Evolutionary conservation across 179 eudicot species (phyloP).

Genomic region (Carnegiea gigantea): DNA sequence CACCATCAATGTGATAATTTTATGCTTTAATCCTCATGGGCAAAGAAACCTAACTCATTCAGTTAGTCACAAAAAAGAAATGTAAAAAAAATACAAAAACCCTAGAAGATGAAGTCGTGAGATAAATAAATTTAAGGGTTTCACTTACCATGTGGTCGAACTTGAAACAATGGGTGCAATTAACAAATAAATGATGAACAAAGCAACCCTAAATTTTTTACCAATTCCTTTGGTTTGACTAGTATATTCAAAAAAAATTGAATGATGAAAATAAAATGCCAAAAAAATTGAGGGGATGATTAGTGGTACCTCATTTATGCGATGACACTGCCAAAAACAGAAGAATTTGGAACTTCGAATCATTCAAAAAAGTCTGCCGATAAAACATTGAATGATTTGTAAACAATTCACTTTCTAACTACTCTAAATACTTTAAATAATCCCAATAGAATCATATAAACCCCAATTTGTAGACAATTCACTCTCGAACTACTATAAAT

Average conservation of each 20-base stretch:
- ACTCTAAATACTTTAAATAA: too few relatives aligned
- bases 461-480: too few relatives aligned
- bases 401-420: too few relatives aligned
- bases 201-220: neutral
- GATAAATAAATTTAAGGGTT: too few relatives aligned
- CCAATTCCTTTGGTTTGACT: neutral
- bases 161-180: too few relatives aligned
- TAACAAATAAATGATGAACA: too few relatives aligned
- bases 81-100: too few relatives aligned
- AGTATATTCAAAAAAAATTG: neutral
- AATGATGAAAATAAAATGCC: neutral
- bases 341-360: neutral
- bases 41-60: neutral
- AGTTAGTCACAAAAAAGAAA: neutral
- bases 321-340: neutral
- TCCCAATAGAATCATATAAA: too few relatives aligned
- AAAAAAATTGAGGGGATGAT: neutral
- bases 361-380: neutral
- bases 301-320: neutral
- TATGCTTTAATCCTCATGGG: neutral
- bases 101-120: too few relatives aligned
- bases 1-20: neutral
- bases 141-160: too few relatives aligned
- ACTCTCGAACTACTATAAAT: too few relatives aligned
- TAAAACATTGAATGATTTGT: too few relatives aligned